Conservation (phyloP, 495 filamentous ascomycete species). For the Xylaria cubensis region DNA sequence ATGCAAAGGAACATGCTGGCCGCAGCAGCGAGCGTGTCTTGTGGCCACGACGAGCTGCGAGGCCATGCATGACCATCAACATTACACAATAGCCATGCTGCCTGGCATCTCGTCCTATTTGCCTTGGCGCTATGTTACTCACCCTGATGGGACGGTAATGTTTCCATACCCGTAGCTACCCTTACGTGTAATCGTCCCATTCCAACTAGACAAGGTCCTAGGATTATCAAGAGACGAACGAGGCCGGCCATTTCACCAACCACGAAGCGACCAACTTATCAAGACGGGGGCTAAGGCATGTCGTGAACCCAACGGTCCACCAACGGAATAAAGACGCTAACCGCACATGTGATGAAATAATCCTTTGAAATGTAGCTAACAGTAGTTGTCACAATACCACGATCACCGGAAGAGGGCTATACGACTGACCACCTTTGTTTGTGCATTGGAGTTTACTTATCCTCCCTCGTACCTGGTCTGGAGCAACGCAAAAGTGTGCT, state of each 20-base stretch:
- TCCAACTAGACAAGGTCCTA: slow-evolving; percentile 1
- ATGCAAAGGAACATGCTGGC: slow-evolving; percentile 5
- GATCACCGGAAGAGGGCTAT: neutral
- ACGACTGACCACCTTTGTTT: neutral
- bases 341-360: neutral
- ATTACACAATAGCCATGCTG: slow-evolving; percentile 3
- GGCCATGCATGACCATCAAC: slow-evolving; percentile 21
- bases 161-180: neutral
- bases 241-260: slow-evolving; percentile 5
- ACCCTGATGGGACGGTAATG: slow-evolving; percentile 11
- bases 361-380: slow-evolving; percentile 4
- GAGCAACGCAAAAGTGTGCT: neutral
- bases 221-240: slow-evolving; percentile 18
- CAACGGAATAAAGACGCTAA: slow-evolving; percentile 18
- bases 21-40: slow-evolving; percentile 13
- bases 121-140: slow-evolving; percentile 17
- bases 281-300: slow-evolving; percentile 3
- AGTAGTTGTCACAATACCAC: slow-evolving; percentile 5
- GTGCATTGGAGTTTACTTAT: neutral
- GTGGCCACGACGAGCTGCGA: slow-evolving; percentile 20
- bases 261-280: neutral
- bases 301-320: slow-evolving; percentile 6
- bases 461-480: neutral
- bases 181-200: slow-evolving; percentile 24
- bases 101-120: slow-evolving; percentile 13